Conservation (phyloP, 73 alveolate genomes). For the Paramecium octaurelia region DNA sequence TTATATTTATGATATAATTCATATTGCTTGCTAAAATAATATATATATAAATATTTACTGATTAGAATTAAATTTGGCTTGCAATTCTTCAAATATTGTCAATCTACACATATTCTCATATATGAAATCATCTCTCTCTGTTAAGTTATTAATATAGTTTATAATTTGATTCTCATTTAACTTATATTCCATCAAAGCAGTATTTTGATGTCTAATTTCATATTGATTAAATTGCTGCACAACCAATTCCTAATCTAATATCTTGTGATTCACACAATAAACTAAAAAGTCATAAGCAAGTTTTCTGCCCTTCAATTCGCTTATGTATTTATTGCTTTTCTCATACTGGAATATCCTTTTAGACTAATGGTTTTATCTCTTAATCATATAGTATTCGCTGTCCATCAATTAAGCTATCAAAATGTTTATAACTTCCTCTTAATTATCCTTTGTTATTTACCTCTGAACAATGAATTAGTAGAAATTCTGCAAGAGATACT, state of each 20-base stretch:
- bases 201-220: background rate
- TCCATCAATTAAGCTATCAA: background rate
- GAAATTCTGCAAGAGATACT: background rate
- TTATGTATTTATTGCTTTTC: background rate
- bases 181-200: background rate
- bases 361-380: background rate
- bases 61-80: background rate
- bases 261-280: background rate
- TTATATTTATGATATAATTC: background rate
- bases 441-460: background rate
- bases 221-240: background rate
- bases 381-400: constrained; percentile 20
- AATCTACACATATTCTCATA: background rate
- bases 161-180: background rate
- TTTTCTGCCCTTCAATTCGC: background rate
- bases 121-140: constrained; percentile 2
- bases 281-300: background rate
- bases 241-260: background rate
- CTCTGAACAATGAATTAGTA: background rate
- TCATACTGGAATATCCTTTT: constrained; percentile 7
- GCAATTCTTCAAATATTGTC: background rate
- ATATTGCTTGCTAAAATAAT: background rate
- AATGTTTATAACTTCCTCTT: background rate
- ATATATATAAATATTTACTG: background rate
- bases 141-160: background rate